Conservation (phyloP, 139 green algal genomes). For the Haematococcus lacustris region DNA sequence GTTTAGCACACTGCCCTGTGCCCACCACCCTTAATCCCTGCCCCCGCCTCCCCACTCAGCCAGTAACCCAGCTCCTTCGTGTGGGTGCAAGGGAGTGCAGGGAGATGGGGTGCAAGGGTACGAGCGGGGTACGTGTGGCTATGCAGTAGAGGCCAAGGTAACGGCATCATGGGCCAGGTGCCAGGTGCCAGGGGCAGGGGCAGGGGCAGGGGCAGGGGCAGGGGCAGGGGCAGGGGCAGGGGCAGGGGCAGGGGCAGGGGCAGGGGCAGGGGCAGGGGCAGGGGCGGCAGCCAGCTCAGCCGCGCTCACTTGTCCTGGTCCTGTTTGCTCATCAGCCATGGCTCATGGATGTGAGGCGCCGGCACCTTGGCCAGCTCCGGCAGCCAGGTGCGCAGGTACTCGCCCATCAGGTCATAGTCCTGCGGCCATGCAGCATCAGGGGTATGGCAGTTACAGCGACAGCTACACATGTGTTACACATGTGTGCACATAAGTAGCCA, state of each 20-base stretch:
- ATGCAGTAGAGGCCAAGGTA: not conserved
- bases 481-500: not conserved
- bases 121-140: not conserved
- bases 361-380: constrained; percentile 81
- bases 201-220: no score
- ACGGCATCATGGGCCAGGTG: not conserved
- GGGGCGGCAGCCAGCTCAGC: not conserved
- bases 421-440: constrained; percentile 23
- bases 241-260: no score
- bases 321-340: constrained; percentile 61
- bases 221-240: no score
- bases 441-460: not conserved
- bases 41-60: not conserved
- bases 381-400: constrained; percentile 84
- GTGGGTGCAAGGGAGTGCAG: no score
- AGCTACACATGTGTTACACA: not conserved
- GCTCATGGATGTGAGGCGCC: constrained; percentile 60
- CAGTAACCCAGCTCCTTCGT: no score
- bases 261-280: no score
- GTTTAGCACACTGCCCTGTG: not conserved
- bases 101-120: no score
- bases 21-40: not conserved
- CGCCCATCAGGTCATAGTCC: constrained; percentile 81
- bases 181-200: not conserved
- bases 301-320: constrained; percentile 40